phyloP scores from a whole-genome alignment of 2,329 filamentous ascomycete species.

The Lachnellula hyalina region DNA sequence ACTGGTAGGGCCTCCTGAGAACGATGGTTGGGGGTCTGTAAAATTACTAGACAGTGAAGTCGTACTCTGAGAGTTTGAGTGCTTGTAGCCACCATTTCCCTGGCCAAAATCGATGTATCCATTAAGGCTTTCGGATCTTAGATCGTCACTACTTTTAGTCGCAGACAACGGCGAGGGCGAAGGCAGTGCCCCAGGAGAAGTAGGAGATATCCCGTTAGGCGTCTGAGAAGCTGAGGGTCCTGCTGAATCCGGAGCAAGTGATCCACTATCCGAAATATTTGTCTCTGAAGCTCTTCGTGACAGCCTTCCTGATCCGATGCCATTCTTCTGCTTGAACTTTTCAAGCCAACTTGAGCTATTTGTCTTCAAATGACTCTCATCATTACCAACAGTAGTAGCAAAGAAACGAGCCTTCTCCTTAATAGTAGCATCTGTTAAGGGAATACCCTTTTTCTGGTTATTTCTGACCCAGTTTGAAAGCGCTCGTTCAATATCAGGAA shows the following conservation, averaged over 20 bases:
- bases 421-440: conserved; percentile 74
- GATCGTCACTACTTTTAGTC: conserved; percentile 58
- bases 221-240: conserved; percentile 54
- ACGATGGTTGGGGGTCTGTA: conserved; percentile 60
- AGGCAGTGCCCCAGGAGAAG: conserved; percentile 60
- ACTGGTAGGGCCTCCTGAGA: conserved; percentile 67
- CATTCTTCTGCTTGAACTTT: conserved; percentile 83
- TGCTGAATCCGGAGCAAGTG: conserved; percentile 49
- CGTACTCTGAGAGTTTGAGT: conserved; percentile 60
- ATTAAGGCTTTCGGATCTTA: conserved; percentile 54
- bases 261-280: conserved; percentile 65
- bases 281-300: conserved; percentile 57
- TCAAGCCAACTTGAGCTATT: conserved; percentile 79
- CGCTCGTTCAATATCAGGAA: conserved; percentile 86
- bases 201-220: conserved; percentile 63
- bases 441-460: conserved; percentile 67
- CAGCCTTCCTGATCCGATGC: conserved; percentile 35
- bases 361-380: conserved; percentile 65
- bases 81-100: conserved; percentile 47
- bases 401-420: conserved; percentile 81
- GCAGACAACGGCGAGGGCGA: conserved; percentile 68
- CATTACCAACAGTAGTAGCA: conserved; percentile 64
- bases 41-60: conserved; percentile 64
- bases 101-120: conserved; percentile 55
- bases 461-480: conserved; percentile 84